Conservation (phyloP, 169 alveolate species). For the Cryptosporidium ryanae region DNA sequence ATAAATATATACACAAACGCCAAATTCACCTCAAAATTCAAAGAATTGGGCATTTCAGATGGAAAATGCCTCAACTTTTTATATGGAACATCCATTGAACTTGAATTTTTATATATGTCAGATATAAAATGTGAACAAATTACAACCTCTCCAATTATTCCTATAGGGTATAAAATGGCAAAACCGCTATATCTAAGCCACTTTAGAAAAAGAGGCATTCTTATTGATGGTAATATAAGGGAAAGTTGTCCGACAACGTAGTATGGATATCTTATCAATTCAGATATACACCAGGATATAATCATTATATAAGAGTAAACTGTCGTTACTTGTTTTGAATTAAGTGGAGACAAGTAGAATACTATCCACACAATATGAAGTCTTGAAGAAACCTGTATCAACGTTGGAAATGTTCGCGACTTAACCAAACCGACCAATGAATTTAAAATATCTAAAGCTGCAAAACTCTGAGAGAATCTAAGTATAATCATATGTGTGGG, state of each 20-base stretch:
- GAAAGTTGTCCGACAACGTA: conserved; percentile 55
- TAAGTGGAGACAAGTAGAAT: conserved; percentile 48
- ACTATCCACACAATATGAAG: conserved; percentile 74
- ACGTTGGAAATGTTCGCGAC: conserved; percentile 48
- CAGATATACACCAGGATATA: conserved; percentile 72
- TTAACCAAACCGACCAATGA: conserved; percentile 52
- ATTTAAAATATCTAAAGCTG: conserved; percentile 56
- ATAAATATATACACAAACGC: conserved; percentile 72
- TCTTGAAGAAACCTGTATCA: conserved; percentile 47
- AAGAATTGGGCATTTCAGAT: conserved; percentile 79
- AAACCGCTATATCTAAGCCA: conserved; percentile 82
- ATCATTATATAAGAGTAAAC: conserved; percentile 61
- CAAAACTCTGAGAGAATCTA: conserved; percentile 48
- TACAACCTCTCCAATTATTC: conserved; percentile 78
- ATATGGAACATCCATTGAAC: conserved; percentile 23
- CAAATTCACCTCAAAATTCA: conserved; percentile 79
- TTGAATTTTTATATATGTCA: conserved; percentile 11
- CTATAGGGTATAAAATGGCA: conserved; percentile 79
- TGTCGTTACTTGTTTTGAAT: conserved; percentile 58
- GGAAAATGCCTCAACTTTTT: conserved; percentile 77
- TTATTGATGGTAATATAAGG: conserved; percentile 34
- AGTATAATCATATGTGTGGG: conserved; percentile 35
- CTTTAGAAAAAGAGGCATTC: conserved; percentile 76
- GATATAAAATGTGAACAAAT: conserved; percentile 50
- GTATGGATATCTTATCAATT: conserved; percentile 72